Evolutionary conservation across 2,329 filamentous ascomycete genomes (phyloP).

Genomic region (Aspergillus puulaauensis): DNA sequence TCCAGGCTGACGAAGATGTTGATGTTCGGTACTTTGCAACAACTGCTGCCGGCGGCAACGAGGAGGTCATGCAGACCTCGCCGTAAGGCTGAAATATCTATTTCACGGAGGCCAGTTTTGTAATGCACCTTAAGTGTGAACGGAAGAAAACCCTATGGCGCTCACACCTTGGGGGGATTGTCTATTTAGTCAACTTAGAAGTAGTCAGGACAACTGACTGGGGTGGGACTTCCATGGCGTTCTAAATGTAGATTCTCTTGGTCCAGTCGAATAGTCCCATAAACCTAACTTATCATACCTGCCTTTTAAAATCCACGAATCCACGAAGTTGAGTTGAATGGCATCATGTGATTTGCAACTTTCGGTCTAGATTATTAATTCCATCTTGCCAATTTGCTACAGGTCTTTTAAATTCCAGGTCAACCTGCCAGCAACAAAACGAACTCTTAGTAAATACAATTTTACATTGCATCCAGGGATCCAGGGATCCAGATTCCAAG

Average conservation of each 20-base stretch:
- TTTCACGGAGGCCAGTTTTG: conserved; percentile 7
- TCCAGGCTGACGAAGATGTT: conserved; percentile 96
- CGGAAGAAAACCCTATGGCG: conserved; percentile 19
- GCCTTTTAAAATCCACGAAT: neutral
- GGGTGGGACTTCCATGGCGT: conserved; percentile 37
- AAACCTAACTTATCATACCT: conserved; percentile 12
- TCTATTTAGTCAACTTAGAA: conserved; percentile 36
- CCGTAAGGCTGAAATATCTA: conserved; percentile 30
- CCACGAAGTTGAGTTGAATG: neutral
- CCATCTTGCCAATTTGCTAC: neutral
- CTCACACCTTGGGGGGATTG: conserved; percentile 23
- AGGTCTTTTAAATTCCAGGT: too few relatives aligned
- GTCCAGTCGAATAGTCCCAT: conserved; percentile 25
- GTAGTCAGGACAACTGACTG: conserved; percentile 34
- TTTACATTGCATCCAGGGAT: neutral
- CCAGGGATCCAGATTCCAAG: neutral
- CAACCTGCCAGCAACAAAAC: too few relatives aligned
- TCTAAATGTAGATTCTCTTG: conserved; percentile 38
- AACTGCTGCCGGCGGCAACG: conserved; percentile 66
- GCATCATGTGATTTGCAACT: conserved; percentile 6
- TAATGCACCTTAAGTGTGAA: conserved; percentile 16
- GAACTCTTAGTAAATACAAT: neutral
- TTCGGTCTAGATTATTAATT: conserved; percentile 4
- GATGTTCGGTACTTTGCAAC: conserved; percentile 98
- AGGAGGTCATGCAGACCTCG: conserved; percentile 57